phyloP scores from a whole-genome alignment of 2,329 filamentous ascomycete genomes.

The Ascochyta clinopodiicola region DNA sequence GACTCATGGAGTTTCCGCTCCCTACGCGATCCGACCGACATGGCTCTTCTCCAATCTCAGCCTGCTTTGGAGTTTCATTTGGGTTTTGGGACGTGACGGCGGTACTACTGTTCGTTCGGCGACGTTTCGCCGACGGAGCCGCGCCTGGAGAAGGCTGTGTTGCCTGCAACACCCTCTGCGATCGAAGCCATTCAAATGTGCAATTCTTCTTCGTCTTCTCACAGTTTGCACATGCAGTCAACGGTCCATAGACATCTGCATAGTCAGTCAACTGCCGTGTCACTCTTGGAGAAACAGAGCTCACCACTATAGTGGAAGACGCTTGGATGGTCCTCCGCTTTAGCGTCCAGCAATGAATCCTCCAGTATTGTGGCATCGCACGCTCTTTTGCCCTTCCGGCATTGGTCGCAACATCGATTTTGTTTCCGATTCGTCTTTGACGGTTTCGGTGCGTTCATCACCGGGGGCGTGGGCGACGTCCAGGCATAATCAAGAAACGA shows the following conservation, averaged over 20 bases:
- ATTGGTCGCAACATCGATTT: slow-evolving; percentile 56
- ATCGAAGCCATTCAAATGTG: slow-evolving; percentile 54
- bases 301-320: slow-evolving; percentile 47
- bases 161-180: slow-evolving; percentile 42
- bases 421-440: slow-evolving; percentile 50
- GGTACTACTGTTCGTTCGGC: slow-evolving; percentile 33
- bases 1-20: slow-evolving; percentile 11
- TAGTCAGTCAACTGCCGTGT: slow-evolving; percentile 23
- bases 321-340: slow-evolving; percentile 29
- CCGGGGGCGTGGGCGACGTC: slow-evolving; percentile 40
- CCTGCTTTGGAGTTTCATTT: slow-evolving; percentile 4
- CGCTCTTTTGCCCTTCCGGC: slow-evolving; percentile 54
- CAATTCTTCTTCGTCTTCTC: slow-evolving; percentile 54
- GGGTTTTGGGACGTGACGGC: neutral
- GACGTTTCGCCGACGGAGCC: slow-evolving; percentile 37
- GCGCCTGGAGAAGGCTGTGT: slow-evolving; percentile 27
- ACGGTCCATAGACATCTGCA: slow-evolving; percentile 43
- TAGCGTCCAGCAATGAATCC: slow-evolving; percentile 39
- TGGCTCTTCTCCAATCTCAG: neutral
- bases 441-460: slow-evolving; percentile 29
- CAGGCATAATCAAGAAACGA: slow-evolving; percentile 48
- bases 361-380: slow-evolving; percentile 52
- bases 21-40: slow-evolving; percentile 10
- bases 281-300: slow-evolving; percentile 12
- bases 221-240: slow-evolving; percentile 52